A percentile compares a stretch with the other conserved stretches of the same genome.
Conservation (phyloP, 176 grass and related monocot species). For the bread wheat (Triticum aestivum) region IWGSC_CS_RefSeq_v2.1 NC_057805.1:478812373-478812872, state of each 20-base stretch:
- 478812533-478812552: conserved; percentile 28
- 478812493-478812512: conserved; percentile 65
- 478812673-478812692: neutral
- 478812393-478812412: neutral
- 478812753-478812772: neutral
- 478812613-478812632: conserved; percentile 17
- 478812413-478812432: neutral
- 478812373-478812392: neutral
- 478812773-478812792: neutral
- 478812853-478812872: neutral
- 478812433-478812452: conserved; percentile 4
- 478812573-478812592: neutral
- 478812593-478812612: neutral
- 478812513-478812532: conserved; percentile 78
- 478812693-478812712: neutral
- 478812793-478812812: neutral
- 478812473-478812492: conserved; percentile 74
- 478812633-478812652: conserved; percentile 31
- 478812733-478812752: neutral
- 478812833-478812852: neutral
- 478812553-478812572: neutral
- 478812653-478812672: conserved; percentile 8
- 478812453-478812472: conserved; percentile 66
- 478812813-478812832: neutral
- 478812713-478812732: neutral